Percentiles rank a stretch among this genome's conserved stretches.
Evolutionary conservation across 139 green algal genomes (phyloP).

Genomic region (Asterochloris erici): DNA sequence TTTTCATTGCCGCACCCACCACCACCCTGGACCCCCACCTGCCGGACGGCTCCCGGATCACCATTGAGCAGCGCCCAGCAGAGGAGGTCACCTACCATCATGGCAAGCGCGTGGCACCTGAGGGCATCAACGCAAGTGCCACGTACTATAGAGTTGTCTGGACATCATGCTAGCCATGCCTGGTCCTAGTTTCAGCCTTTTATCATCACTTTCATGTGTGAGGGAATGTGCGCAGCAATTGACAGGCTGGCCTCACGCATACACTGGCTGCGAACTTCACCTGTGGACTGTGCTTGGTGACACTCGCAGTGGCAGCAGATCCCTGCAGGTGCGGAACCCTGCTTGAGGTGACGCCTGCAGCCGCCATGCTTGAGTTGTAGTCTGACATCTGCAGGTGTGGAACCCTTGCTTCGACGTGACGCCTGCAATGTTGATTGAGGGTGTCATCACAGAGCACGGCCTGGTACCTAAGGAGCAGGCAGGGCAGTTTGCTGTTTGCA

Average conservation of each 20-base stretch:
- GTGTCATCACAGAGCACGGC: conserved; percentile 95
- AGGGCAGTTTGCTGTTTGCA: conserved; percentile 43
- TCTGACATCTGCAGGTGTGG: conserved; percentile 56
- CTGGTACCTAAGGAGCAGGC: conserved; percentile 53
- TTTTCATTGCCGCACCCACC: conserved; percentile 91
- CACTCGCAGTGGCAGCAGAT: background rate
- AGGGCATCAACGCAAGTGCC: conserved; percentile 56
- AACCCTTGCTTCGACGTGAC: conserved; percentile 97
- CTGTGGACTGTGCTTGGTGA: no score
- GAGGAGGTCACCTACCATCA: conserved; percentile 78
- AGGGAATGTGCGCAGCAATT: no score
- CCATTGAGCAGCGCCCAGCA: conserved; percentile 81
- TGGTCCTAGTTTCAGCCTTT: no score
- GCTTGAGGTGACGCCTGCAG: background rate
- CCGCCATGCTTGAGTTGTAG: background rate
- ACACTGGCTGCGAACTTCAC: no score
- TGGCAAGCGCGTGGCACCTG: conserved; percentile 60
- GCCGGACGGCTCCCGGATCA: conserved; percentile 68
- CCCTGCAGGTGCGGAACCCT: background rate
- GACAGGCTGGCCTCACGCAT: no score
- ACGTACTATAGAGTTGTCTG: background rate
- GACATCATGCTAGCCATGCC: background rate
- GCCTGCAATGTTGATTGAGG: conserved; percentile 76
- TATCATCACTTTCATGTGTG: no score
- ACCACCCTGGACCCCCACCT: conserved; percentile 83